These are phyloP conservation scores for Cryptococcus neoformans DNA, from an alignment of 1,284 basidiomycete genomes.

Conservation along the genomic window DNA sequence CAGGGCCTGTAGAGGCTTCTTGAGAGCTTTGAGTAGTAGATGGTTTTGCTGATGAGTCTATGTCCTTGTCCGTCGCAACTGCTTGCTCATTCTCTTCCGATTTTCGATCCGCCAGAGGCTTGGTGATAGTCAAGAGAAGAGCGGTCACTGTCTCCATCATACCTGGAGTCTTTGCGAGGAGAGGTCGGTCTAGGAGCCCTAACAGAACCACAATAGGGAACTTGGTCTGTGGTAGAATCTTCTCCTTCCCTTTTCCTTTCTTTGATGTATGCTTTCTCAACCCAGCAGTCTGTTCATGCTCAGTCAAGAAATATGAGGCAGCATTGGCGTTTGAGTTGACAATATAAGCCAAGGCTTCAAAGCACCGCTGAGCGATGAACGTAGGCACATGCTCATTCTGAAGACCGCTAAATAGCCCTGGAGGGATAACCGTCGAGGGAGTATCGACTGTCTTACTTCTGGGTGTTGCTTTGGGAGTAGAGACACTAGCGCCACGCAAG, in stretches of 20 bases:
- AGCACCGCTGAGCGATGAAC: slow-evolving; percentile 84
- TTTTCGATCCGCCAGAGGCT: slow-evolving; percentile 58
- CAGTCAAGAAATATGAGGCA: slow-evolving; percentile 87
- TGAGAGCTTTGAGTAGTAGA: background rate
- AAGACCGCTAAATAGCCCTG: slow-evolving; percentile 59
- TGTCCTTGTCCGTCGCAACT: background rate
- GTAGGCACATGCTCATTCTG: slow-evolving; percentile 84
- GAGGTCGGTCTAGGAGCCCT: slow-evolving; percentile 77
- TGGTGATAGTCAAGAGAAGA: slow-evolving; percentile 79
- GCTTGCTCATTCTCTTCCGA: background rate
- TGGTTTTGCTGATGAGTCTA: background rate
- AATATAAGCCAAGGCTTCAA: slow-evolving; percentile 83
- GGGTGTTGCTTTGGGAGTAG: slow-evolving; percentile 64
- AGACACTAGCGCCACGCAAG: slow-evolving; percentile 54
- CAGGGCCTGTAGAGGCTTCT: background rate
- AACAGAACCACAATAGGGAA: slow-evolving; percentile 87
- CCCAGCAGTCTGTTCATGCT: slow-evolving; percentile 79
- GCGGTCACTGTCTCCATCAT: slow-evolving; percentile 89
- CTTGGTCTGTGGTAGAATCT: slow-evolving; percentile 71
- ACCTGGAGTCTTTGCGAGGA: slow-evolving; percentile 76
- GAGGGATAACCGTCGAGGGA: slow-evolving; percentile 26
- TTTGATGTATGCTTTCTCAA: slow-evolving; percentile 65
- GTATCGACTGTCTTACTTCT: slow-evolving; percentile 59
- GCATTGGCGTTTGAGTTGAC: slow-evolving; percentile 77
- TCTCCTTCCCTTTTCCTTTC: slow-evolving; percentile 79